Evolutionary conservation across 495 filamentous ascomycete species (phyloP), one percentile per base, ranked within the genome.

Genomic region (Ascobolus immersus): DNA sequence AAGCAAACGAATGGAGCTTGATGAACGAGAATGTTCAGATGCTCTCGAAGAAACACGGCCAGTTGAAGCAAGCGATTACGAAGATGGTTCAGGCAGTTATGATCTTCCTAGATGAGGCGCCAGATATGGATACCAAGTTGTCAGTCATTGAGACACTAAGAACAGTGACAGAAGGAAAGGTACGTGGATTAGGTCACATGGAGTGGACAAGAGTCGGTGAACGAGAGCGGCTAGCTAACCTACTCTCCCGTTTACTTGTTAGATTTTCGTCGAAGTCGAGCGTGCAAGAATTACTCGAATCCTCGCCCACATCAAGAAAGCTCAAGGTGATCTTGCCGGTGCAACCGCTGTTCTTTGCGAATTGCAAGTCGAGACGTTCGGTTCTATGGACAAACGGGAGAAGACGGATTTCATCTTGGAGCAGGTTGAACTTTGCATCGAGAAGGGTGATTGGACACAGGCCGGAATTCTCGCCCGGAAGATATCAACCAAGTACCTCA

Each of bases 231-330:
- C 29, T 21, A 38, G 13, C 18, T 15, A 34, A 28, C 9, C 11
- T 20, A 25, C 10, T 31, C 28, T 32, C 8, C 32, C 10, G 5
- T 6, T 15, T 11, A 13, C 11, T 2, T 21, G 17, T 5, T 43
- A 78, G 77, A 94, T 96, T 47, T 96, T 94, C 45, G 82, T 96
- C 44, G 86, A 96, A 61, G 86, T 96, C 15, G 86, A 96, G 59
- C 68, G 86, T 39, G 86, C 86, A 43, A 77, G 89, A 44, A 73
- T 94, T 31, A 96, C 86, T 38, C 75, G 73, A 43, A 86, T 91
- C 39, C 62, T 96, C 12, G 91, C 86, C 31, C 69, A 92, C 54
- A 93, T 96, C 62, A 93, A 90, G 63, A 91, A 90, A 52, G 53
- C 72, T 32, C 78, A 93, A 55, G 84, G 82, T 33, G 80, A 96